Evolutionary conservation across 306 rosid species (phyloP), one percentile per base, ranked within the genome.

Genomic region (Benincasa hispida): DNA sequence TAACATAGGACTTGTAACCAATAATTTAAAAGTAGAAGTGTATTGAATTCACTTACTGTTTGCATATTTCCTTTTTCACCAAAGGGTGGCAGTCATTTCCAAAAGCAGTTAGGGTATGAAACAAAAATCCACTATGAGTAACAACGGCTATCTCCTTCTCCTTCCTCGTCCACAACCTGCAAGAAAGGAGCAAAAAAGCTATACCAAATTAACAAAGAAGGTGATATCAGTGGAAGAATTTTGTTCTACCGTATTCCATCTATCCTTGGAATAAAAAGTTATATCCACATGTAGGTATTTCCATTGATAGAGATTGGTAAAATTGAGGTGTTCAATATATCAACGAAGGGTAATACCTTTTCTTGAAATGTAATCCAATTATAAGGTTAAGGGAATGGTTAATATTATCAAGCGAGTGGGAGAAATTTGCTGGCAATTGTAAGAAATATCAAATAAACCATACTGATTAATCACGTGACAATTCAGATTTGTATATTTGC

Each of bases 61-160:
- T 86, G 88, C 87, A 86, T 76, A 92, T 87, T 90, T 92, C 97
- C 76, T 77, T 92, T 82, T 88, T 90, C 80, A 86, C 82, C 82
- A 50, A 25, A 11, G 90, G 91, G 76, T 90, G 90, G 81, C 93
- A 92, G 77, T 92, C 97, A 80, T 87, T 88, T 78, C 88, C 93
- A 35, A 90, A 81, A 3, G 82, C 80, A 32, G 68, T 62, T 25
- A 92, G 86, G 5, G 92, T 87, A 76, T 89, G 92, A 80, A 73
- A 88, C 85, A 92, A 85, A 87, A 92, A 90, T 54, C 96, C 97
- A 72, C 96, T 85, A 24, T 92, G 97, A 22, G 97, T 92, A 72
- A 92, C 97, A 81, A 92, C 78, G 56, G 97, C 96, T 81, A 92
- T 90, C 83, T 92, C 97, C 86, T 86, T 87, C 91, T 92, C 96